Evolutionary conservation across 768 basidiomycete genomes (phyloP).

Genomic region (Suillus occidentalis): DNA sequence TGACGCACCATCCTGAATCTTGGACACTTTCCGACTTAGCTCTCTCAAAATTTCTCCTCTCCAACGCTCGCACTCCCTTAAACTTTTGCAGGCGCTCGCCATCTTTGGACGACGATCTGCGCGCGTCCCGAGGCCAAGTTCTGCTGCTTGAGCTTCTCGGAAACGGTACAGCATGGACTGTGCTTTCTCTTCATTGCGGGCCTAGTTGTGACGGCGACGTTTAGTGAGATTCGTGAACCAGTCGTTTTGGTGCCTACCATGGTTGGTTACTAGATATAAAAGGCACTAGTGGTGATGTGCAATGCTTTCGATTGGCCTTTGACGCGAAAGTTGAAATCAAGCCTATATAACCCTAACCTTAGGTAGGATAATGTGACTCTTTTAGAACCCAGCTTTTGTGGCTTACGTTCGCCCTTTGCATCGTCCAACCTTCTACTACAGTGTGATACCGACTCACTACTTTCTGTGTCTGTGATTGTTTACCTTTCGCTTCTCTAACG

Average conservation of each 20-base stretch:
- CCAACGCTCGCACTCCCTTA: conserved; percentile 95
- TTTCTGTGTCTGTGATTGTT: too few species aligned
- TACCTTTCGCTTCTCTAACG: too few species aligned
- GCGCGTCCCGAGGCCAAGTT: conserved; percentile 87
- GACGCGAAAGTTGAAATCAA: background rate
- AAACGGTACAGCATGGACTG: conserved; percentile 95
- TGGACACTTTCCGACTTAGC: conserved; percentile 94
- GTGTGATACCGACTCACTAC: too few species aligned
- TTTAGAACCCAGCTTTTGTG: too few species aligned
- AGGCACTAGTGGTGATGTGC: background rate
- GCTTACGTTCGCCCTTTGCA: too few species aligned
- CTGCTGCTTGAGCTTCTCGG: conserved; percentile 93
- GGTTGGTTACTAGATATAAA: background rate
- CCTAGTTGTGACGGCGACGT: conserved; percentile 42
- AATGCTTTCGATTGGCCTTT: background rate
- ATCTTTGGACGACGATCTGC: conserved; percentile 86
- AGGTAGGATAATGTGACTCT: background rate
- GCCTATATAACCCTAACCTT: background rate
- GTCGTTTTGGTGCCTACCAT: background rate
- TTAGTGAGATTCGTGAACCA: too few species aligned
- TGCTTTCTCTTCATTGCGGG: conserved; percentile 97
- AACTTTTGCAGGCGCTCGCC: conserved; percentile 88
- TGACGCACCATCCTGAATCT: conserved; percentile 89
- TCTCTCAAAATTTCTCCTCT: conserved; percentile 93
- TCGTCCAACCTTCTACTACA: too few species aligned